A percentile compares a stretch with the other conserved stretches of the same genome.
phyloP scores from a whole-genome alignment of 768 basidiomycete genomes.

The Russula brevipes region DNA sequence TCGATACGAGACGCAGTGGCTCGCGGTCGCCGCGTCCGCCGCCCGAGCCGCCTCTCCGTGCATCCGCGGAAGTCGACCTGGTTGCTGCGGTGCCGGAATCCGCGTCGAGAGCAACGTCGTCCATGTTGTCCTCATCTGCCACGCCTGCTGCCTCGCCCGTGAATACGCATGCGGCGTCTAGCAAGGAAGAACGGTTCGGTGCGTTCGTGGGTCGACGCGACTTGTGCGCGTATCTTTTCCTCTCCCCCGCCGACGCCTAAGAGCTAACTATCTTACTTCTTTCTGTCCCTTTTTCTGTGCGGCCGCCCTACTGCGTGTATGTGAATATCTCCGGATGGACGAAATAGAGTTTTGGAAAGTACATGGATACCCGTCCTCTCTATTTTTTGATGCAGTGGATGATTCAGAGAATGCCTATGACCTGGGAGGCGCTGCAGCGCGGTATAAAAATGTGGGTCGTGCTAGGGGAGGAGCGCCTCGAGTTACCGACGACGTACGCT shows the following conservation, averaged over 20 bases:
- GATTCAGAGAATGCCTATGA: too few relatives aligned
- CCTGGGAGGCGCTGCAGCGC: too few relatives aligned
- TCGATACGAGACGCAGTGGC: not conserved
- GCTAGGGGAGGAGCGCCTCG: slow-evolving; percentile 24
- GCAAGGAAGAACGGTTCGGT: not conserved
- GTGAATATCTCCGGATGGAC: too few relatives aligned
- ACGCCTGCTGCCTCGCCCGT: not conserved
- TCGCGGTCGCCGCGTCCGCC: not conserved
- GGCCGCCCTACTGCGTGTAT: too few relatives aligned
- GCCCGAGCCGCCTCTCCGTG: not conserved
- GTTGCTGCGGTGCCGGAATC: not conserved
- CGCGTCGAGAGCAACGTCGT: not conserved
- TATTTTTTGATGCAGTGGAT: too few relatives aligned
- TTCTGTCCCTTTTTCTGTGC: too few relatives aligned
- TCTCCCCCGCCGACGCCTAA: too few relatives aligned
- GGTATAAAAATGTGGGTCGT: slow-evolving; percentile 21
- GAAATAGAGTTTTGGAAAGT: too few relatives aligned
- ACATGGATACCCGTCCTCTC: too few relatives aligned
- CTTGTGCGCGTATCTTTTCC: too few relatives aligned
- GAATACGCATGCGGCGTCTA: not conserved
- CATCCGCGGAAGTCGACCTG: too few relatives aligned
- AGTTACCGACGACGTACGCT: slow-evolving; percentile 21
- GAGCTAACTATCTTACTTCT: too few relatives aligned
- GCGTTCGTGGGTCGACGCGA: slow-evolving; percentile 43
- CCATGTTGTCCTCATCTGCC: not conserved